phyloP scores from a whole-genome alignment of 495 filamentous ascomycete species.

The Tuber borchii region DNA sequence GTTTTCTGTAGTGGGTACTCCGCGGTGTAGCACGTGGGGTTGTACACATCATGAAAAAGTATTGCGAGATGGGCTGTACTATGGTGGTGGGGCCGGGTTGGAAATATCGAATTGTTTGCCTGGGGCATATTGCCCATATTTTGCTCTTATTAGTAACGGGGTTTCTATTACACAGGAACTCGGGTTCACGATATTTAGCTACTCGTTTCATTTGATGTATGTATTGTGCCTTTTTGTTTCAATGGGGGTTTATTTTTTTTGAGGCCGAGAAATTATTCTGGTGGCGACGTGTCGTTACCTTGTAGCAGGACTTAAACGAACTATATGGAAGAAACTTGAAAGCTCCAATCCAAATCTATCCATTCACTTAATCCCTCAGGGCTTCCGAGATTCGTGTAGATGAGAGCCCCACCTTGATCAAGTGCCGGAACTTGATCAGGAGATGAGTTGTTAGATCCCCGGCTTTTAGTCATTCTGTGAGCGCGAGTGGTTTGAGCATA shows the following conservation, averaged over 20 bases:
- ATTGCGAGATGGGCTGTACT: not conserved
- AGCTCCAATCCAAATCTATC: not conserved
- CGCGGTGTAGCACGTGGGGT: not conserved
- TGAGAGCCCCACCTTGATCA: not conserved
- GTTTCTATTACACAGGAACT: not conserved
- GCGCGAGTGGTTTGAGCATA: not conserved
- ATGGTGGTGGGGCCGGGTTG: not conserved
- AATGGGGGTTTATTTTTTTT: not conserved
- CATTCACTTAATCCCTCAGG: not conserved
- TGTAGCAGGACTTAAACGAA: not conserved
- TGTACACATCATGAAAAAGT: constrained; percentile 4
- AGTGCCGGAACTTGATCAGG: not conserved
- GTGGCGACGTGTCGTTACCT: not conserved
- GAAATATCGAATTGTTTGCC: not conserved
- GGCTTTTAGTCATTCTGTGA: not conserved
- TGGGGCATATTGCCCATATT: not conserved
- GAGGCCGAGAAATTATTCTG: not conserved
- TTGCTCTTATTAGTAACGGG: not conserved
- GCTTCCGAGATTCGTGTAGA: not conserved
- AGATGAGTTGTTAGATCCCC: not conserved
- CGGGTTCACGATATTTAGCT: not conserved
- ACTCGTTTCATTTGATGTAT: not conserved
- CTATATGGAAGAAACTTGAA: not conserved
- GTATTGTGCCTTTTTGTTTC: not conserved
- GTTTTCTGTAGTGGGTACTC: not conserved